Conservation (phyloP, 495 filamentous ascomycete genomes). For the Bacidia rubella region DNA sequence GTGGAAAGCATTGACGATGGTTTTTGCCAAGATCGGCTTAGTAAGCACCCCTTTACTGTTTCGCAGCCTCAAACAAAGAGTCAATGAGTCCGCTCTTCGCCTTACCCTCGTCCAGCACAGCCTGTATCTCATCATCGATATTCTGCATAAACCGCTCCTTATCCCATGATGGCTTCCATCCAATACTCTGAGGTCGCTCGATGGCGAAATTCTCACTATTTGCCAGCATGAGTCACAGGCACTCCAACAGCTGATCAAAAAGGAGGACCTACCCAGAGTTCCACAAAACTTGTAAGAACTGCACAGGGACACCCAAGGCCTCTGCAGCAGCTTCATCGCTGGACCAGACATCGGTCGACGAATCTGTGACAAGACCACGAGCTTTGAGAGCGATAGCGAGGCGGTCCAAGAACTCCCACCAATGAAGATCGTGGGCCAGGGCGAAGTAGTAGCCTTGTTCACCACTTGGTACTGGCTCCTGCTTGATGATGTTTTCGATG, state of each 20-base stretch:
- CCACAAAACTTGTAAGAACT: too few species aligned
- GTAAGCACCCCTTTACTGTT: too few species aligned
- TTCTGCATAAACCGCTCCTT: slow-evolving; percentile 22
- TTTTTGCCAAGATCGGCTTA: too few species aligned
- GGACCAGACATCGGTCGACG: slow-evolving; percentile 23
- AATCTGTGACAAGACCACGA: slow-evolving; percentile 25
- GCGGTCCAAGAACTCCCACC: slow-evolving; percentile 25
- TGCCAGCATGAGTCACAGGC: slow-evolving; percentile 15
- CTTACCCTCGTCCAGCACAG: slow-evolving; percentile 23
- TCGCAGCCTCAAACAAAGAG: not conserved
- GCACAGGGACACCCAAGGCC: too few species aligned
- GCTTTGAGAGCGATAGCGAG: slow-evolving; percentile 22
- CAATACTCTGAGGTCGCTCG: slow-evolving; percentile 22
- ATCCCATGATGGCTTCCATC: slow-evolving; percentile 28
- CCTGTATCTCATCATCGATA: slow-evolving; percentile 26
- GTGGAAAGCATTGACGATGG: too few species aligned
- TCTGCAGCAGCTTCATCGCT: slow-evolving; percentile 26
- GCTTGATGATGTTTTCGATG: slow-evolving; percentile 22
- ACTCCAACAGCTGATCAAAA: slow-evolving; percentile 23
- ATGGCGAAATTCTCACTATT: slow-evolving; percentile 23
- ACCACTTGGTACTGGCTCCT: slow-evolving; percentile 24
- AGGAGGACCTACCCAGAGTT: too few species aligned
- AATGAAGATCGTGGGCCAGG: slow-evolving; percentile 21
- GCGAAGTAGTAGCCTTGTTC: slow-evolving; percentile 28
- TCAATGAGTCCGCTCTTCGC: slow-evolving; percentile 23